Percentiles rank a stretch among this genome's conserved stretches.
Evolutionary conservation across 306 rosid genomes (phyloP).

Genomic region (Echinosophora koreensis): DNA sequence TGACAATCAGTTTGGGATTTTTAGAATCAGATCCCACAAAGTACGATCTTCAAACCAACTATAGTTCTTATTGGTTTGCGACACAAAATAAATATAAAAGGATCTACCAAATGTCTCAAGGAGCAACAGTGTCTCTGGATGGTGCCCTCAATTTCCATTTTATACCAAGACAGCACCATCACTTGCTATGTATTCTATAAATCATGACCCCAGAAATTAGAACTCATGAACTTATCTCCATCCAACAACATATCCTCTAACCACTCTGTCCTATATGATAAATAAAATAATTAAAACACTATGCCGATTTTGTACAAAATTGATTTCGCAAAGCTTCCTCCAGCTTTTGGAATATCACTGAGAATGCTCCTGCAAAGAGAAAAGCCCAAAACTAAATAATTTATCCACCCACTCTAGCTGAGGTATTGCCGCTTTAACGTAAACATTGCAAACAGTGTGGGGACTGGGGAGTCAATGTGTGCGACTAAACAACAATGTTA

Average conservation of each 20-base stretch:
- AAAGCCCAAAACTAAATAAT: constrained; percentile 10
- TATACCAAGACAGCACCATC: constrained; percentile 15
- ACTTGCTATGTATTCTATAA: constrained; percentile 20
- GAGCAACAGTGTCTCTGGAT: constrained; percentile 1
- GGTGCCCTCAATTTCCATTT: constrained; percentile 5
- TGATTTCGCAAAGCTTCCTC: constrained; percentile 67
- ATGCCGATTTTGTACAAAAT: constrained; percentile 53
- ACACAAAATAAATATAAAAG: constrained; percentile 8
- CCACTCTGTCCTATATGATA: constrained; percentile 25
- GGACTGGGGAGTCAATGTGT: background rate
- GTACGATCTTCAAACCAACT: constrained; percentile 20
- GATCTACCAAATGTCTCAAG: background rate
- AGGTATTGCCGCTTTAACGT: background rate
- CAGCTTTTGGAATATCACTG: constrained; percentile 60
- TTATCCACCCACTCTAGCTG: constrained; percentile 13
- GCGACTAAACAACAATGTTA: background rate
- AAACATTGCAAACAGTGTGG: background rate
- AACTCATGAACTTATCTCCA: constrained; percentile 19
- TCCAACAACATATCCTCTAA: constrained; percentile 11
- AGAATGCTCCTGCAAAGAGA: constrained; percentile 69
- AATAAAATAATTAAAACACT: constrained; percentile 33
- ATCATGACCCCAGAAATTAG: background rate
- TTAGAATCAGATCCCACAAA: background rate
- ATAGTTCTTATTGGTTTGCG: constrained; percentile 14
- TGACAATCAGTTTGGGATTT: background rate